A percentile compares a stretch with the other conserved stretches of the same genome.
phyloP scores from a whole-genome alignment of 2,329 filamentous ascomycete species.

The Cladosporium colombiae region DNA sequence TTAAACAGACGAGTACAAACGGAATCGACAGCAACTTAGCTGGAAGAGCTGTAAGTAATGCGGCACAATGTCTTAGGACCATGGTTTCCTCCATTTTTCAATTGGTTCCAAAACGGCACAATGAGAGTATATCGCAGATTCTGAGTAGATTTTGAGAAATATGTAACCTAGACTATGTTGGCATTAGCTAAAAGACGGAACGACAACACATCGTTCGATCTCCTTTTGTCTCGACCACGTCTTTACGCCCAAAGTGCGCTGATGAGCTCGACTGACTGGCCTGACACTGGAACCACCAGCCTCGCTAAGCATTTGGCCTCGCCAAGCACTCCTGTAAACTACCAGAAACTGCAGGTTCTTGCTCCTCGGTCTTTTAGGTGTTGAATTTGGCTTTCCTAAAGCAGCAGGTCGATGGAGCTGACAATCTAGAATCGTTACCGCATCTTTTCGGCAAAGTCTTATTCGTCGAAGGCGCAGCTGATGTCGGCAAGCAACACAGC shows the following conservation, averaged over 20 bases:
- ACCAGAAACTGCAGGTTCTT: too few species aligned
- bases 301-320: too few species aligned
- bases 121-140: background rate
- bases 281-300: too few species aligned
- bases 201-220: background rate
- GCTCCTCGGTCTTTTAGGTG: too few species aligned
- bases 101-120: background rate
- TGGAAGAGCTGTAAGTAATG: background rate
- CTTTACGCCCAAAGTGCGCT: too few species aligned
- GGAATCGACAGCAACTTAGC: too few species aligned
- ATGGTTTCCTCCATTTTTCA: background rate
- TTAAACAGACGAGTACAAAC: too few species aligned
- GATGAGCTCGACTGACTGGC: too few species aligned
- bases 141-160: background rate
- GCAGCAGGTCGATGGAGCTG: background rate
- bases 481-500: background rate
- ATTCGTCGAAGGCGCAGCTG: background rate
- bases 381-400: background rate
- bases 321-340: too few species aligned
- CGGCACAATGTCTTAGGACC: background rate
- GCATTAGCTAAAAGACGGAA: background rate
- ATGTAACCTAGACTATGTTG: background rate
- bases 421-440: background rate
- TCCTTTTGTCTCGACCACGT: background rate
- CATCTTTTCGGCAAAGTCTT: conserved; percentile 8